Evolutionary conservation across 2,329 filamentous ascomycete genomes (phyloP), one percentile per base, ranked within the genome.

Genomic region (Simplicillium sp.): DNA sequence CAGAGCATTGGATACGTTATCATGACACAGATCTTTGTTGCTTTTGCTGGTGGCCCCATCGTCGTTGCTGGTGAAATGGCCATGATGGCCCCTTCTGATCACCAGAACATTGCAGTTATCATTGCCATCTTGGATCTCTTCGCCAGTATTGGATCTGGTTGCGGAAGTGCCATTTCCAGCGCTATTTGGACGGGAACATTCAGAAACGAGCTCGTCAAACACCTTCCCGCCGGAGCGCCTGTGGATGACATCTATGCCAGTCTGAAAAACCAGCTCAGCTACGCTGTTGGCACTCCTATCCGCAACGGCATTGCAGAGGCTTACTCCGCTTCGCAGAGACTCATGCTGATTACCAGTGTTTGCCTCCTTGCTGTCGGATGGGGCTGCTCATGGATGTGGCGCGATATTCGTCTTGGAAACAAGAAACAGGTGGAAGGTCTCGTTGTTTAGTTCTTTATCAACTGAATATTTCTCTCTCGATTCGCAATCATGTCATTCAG

Each of bases 131-230:
- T 77, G 41, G 67, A 73, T 15, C 69, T 84, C 5, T 75, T 78
- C 29, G 68, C 73, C 47, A 73, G 71, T 44, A 68, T 83, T 44
- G 80, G 79, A 33, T 70, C 68, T 15, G 75, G 77, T 1, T 61
- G 81, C 6, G 79, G 78, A 2, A 67, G 66, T 2, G 71, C 78
- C 7, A 68, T 84, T 37, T 71, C 80, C 1, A 71, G 70, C 0
- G 78, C 79, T 9, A 75, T 85, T 46, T 85, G 80, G 80, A 76
- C 72, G 0, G 67, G 71, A 44, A 68, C 72, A 1, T 74, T 84
- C 50, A 70, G 69, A 5, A 57, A 62, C 14, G 67, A 68, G 11
- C 63, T 82, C 12, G 50, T 50, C 15, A 51, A 58, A 34, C 68
- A 75, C 46, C 62, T 81, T 0, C 76, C 77, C 11, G 45, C 62